Evolutionary conservation across 208 protist genomes (phyloP), one percentile per base, ranked within the genome.

Genomic region (Acanthamoeba triangularis): DNA sequence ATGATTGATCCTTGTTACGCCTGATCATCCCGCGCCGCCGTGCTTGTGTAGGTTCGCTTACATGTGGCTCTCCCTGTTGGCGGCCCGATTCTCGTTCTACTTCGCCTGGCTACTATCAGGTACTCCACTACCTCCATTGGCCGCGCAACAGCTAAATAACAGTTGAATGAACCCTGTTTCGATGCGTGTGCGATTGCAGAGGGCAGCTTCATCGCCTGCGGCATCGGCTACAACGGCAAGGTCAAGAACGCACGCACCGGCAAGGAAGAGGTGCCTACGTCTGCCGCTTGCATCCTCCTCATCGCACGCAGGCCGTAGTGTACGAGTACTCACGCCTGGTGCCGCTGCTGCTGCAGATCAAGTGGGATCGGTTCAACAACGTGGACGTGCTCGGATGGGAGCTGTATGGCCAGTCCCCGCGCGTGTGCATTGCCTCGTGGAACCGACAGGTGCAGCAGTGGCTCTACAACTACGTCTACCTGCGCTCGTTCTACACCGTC

Each of bases 151-250:
- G 11, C 20, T 61, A n/a, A n/a, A 2, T 61, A 61, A 25, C 20
- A n/a, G n/a, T n/a, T n/a, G n/a, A n/a, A n/a, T 67, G 16, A 61
- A 61, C 7, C 28, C 8, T 1, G 28, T n/a, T 67, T n/a, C 23
- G 2, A 11, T 67, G 28, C 23, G 23, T 23, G 61, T 16, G 1
- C 28, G n/a, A 72, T 63, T 7, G 72, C 63, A n/a, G 95, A 96
- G 52, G 87, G 91, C 59, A 56, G 33, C 65, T 80, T 90, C 65
- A 63, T 95, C 25, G 47, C 96, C 28, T 85, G 47, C 47, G 96
- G 96, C 74, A 94, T 96, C 13, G 94, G 93, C 33, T 96, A 74
- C 94, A 96, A 95, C 72, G 96, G 96, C 37, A 94, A 87, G 33
- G 74, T 59, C 49, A 96, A 94, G 4, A 59, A 95, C 25, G 59